phyloP scores from a whole-genome alignment of 2,329 filamentous ascomycete genomes.

The Neopestalotiopsis rosae region DNA sequence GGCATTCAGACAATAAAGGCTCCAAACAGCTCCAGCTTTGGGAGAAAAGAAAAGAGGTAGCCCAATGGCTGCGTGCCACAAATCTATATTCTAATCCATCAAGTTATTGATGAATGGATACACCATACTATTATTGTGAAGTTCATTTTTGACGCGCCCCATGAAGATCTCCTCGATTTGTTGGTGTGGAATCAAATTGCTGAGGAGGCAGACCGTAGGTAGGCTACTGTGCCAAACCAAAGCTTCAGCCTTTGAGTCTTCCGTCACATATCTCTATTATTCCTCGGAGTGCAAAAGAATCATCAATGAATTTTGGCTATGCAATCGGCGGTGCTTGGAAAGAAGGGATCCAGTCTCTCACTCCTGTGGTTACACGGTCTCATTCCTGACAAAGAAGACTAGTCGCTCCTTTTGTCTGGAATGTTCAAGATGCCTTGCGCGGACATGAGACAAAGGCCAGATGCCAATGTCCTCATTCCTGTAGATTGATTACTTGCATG shows the following conservation, averaged over 20 bases:
- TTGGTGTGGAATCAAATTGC: no score
- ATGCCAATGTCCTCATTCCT: background rate
- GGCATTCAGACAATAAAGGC: background rate
- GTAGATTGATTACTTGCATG: background rate
- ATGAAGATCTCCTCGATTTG: no score
- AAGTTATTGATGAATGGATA: no score
- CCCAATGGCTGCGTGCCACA: background rate
- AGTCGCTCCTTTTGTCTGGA: constrained; percentile 10
- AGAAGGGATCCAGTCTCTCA: background rate
- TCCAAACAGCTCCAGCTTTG: no score
- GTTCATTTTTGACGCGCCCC: no score
- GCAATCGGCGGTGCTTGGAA: background rate
- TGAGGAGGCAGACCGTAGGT: no score
- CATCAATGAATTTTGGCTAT: background rate
- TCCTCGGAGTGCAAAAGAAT: no score
- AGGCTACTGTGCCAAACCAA: no score
- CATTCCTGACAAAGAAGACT: constrained; percentile 6
- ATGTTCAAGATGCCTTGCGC: constrained; percentile 11
- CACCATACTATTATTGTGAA: no score
- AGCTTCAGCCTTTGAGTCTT: no score
- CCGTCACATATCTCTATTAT: no score
- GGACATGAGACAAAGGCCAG: constrained; percentile 5
- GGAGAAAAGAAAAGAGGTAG: no score
- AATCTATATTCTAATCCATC: background rate
- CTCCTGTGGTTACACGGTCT: background rate